A percentile compares a stretch with the other conserved stretches of the same genome.
phyloP scores from a whole-genome alignment of 2,329 filamentous ascomycete genomes.

The Thermomyces lanuginosus region DNA sequence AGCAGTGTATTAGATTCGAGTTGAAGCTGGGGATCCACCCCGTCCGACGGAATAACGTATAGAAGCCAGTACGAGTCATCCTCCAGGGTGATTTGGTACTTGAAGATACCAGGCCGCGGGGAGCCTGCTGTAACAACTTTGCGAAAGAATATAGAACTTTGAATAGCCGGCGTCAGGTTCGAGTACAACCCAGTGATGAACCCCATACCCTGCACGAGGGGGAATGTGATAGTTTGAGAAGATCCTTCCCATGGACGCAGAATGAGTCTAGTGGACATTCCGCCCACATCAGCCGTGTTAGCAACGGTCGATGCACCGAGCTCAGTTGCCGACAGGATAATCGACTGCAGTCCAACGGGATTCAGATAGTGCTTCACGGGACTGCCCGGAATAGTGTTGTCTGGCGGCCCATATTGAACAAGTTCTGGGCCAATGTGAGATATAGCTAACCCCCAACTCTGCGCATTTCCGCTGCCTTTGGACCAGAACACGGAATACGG shows the following conservation, averaged over 20 bases:
- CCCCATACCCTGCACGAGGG: slow-evolving; percentile 75
- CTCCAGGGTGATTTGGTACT: slow-evolving; percentile 58
- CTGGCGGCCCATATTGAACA: slow-evolving; percentile 46
- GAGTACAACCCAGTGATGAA: slow-evolving; percentile 68
- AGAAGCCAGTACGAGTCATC: slow-evolving; percentile 64
- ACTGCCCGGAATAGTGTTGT: slow-evolving; percentile 34
- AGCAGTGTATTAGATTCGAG: slow-evolving; percentile 51
- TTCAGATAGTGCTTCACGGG: slow-evolving; percentile 61
- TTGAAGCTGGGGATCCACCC: slow-evolving; percentile 48
- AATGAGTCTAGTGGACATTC: slow-evolving; percentile 50
- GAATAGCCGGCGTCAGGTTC: slow-evolving; percentile 53
- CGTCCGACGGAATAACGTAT: slow-evolving; percentile 50
- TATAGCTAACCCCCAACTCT: slow-evolving; percentile 62
- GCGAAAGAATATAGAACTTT: slow-evolving; percentile 58
- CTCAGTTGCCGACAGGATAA: slow-evolving; percentile 65
- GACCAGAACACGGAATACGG: slow-evolving; percentile 58
- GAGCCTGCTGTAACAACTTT: slow-evolving; percentile 40
- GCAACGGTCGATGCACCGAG: slow-evolving; percentile 45
- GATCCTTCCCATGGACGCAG: slow-evolving; percentile 40
- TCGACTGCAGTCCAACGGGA: slow-evolving; percentile 63
- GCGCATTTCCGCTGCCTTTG: slow-evolving; percentile 43
- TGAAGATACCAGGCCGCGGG: slow-evolving; percentile 49
- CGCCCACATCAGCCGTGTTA: slow-evolving; percentile 36
- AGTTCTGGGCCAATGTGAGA: slow-evolving; percentile 56
- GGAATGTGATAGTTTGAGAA: slow-evolving; percentile 52